Evolutionary conservation across 1,284 basidiomycete species (phyloP), one percentile per base, ranked within the genome.

Genomic region (Phellinidium pouzarii): DNA sequence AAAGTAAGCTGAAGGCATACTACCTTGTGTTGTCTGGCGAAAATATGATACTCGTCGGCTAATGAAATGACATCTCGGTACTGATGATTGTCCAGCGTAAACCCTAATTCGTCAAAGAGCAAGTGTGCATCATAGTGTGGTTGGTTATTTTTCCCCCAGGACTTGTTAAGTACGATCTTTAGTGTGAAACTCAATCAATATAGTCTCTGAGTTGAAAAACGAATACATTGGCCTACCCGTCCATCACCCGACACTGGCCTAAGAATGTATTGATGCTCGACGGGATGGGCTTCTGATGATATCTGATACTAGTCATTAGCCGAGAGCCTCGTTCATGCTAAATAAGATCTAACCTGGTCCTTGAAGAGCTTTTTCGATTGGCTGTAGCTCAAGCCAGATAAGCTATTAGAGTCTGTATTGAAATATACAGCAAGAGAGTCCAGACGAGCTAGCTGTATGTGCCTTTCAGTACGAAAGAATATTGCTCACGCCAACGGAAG

Each of bases 171-270:
- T 58, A 88, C 77, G 55, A 96, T 77, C 87, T 91, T 58, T 31
- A 61, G 43, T 9, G 23, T 36, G 34, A 53, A 31, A 27, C 5
- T 50, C 27, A 53, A 43, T 25, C 34, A 50, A 27, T 29, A 25
- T 23, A 46, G 22, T 34, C 34, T n/a, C 3, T 14, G 25, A 48
- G 52, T 11, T 42, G 50, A 25, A 34, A 23, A 44, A 43, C 44
- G 12, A 34, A n/a, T n/a, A n/a, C n/a, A 29, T 50, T n/a, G 5
- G 68, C 79, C 64, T 62, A 90, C 86, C 60, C 91, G 79, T 29
- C 95, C 96, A 71, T 97, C 87, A 47, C 95, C 96, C 0, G 92
- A 92, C 11, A 99, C 95, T 19, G 96, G 96, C 66, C 91, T 94
- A 37, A 99, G 77, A 56, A 99, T 87, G 67, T 92, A 98, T 66